Evolutionary conservation across 1,139 yeast species (phyloP), one percentile per base, ranked within the genome.

Genomic region (Candida pseudoviswanathii): DNA sequence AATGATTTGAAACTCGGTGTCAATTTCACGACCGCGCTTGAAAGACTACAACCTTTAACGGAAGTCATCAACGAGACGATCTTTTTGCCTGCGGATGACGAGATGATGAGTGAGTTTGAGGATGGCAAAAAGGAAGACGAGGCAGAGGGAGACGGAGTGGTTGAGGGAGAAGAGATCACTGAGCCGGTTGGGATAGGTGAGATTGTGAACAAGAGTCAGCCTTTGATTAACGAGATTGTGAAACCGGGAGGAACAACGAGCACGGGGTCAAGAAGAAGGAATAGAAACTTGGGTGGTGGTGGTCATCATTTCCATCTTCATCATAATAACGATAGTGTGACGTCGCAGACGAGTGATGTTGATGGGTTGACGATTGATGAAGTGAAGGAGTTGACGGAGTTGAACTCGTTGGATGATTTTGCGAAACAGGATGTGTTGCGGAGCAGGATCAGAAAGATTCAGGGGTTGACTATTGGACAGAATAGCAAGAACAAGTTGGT

Each of bases 401-500:
- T 76, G 39, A 64, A 64, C 16, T 66, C 81, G 0, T 66, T 73
- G 42, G 75, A 75, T 24, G 86, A 83, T 54, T 79, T 80, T 54
- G 51, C 48, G 16, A 78, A 81, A 58, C 83, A 84, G 55, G 66
- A 65, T 22, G 61, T 81, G n/a, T 61, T 87, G 40, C 71, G 95
- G 48, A 65, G 64, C 32, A 75, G 81, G 59, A 87, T 88, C 46
- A 79, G 78, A 53, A 73, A 71, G 45, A 86, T 88, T 46, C 81
- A 84, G 51, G 64, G 65, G 2, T 65, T 82, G 49, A 66, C 62
- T 31, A 56, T 85, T 34, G 61, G 70, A 40, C 86, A 86, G 54
- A 62, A 73, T 45, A 81, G 80, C 59, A 84, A 87, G 61, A 81
- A 85, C 54, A 73, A 78, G 63, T 62, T 83, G 54, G 86, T 89